A percentile compares a stretch with the other conserved stretches of the same genome.
Evolutionary conservation across 2,329 filamentous ascomycete species (phyloP).

Genomic region (Aureobasidium pullulans): DNA sequence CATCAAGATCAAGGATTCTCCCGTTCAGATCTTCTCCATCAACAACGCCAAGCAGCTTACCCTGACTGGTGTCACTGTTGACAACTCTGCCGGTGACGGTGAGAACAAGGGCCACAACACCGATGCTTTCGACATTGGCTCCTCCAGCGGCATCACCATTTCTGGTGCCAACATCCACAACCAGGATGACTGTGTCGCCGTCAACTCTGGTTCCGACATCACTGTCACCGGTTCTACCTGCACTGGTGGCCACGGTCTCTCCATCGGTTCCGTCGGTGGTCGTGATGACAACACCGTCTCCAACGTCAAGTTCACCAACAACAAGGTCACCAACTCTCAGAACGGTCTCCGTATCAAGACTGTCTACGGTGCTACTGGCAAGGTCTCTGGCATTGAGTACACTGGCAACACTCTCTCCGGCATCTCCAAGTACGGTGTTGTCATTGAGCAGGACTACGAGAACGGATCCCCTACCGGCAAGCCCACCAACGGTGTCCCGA

Average conservation of each 20-base stretch:
- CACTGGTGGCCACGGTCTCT: slow-evolving; percentile 45
- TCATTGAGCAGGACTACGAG: slow-evolving; percentile 54
- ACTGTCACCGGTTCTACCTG: slow-evolving; percentile 37
- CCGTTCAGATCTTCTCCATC: slow-evolving; percentile 46
- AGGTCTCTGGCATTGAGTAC: slow-evolving; percentile 48
- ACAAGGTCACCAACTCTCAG: slow-evolving; percentile 41
- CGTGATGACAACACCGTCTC: slow-evolving; percentile 45
- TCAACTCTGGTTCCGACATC: slow-evolving; percentile 34
- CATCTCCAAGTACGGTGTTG: slow-evolving; percentile 40
- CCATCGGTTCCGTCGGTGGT: slow-evolving; percentile 49
- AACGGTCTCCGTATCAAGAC: slow-evolving; percentile 51
- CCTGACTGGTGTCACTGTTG: slow-evolving; percentile 46
- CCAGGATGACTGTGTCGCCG: slow-evolving; percentile 26
- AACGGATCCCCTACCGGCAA: slow-evolving; percentile 41
- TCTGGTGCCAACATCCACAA: slow-evolving; percentile 23
- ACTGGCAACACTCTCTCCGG: slow-evolving; percentile 36
- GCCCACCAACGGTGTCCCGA: slow-evolving; percentile 45
- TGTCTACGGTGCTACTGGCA: slow-evolving; percentile 42
- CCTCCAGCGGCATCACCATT: slow-evolving; percentile 21
- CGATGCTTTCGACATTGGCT: slow-evolving; percentile 26
- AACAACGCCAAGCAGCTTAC: slow-evolving; percentile 37
- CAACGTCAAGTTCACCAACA: slow-evolving; percentile 40
- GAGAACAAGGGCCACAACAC: slow-evolving; percentile 23
- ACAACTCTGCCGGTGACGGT: slow-evolving; percentile 49
- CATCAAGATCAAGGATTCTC: slow-evolving; percentile 48